Evolutionary conservation across 78 protist genomes (phyloP).

Genomic region (Tieghemostelium lacteum): DNA sequence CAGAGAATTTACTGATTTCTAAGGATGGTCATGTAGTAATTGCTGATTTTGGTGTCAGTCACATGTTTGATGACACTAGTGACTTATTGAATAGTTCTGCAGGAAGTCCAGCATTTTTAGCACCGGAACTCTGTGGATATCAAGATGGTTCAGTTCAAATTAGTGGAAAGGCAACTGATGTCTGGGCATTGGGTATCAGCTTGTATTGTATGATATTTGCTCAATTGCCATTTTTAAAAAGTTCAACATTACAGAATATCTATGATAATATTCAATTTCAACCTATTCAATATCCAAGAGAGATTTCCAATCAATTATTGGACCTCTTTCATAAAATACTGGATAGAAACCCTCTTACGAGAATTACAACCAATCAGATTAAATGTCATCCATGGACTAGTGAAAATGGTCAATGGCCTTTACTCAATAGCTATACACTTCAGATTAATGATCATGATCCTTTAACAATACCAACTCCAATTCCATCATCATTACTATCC

Average conservation of each 20-base stretch:
- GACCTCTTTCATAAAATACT: conserved; percentile 33
- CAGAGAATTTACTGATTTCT: conserved; percentile 83
- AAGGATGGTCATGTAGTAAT: conserved; percentile 79
- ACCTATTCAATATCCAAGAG: conserved; percentile 46
- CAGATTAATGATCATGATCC: conserved; percentile 51
- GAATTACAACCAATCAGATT: conserved; percentile 31
- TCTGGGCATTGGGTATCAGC: conserved; percentile 79
- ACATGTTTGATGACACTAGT: conserved; percentile 56
- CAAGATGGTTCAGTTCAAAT: not conserved
- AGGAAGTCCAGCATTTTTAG: conserved; percentile 87
- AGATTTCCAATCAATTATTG: conserved; percentile 46
- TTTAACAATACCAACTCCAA: not conserved
- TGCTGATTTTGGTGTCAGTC: conserved; percentile 83
- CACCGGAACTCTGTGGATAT: conserved; percentile 78
- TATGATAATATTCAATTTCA: not conserved
- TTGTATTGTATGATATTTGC: conserved; percentile 80
- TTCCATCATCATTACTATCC: conserved; percentile 17
- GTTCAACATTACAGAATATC: not conserved
- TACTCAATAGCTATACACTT: no score
- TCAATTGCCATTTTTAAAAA: conserved; percentile 30
- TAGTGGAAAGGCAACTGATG: conserved; percentile 70
- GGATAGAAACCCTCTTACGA: conserved; percentile 48
- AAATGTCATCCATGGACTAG: no score
- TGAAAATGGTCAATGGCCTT: no score
- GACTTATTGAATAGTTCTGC: conserved; percentile 55